These are phyloP conservation scores for Microstegium vimineum DNA, from an alignment of 176 grass and related monocot genomes.

Conservation along the genomic window DNA sequence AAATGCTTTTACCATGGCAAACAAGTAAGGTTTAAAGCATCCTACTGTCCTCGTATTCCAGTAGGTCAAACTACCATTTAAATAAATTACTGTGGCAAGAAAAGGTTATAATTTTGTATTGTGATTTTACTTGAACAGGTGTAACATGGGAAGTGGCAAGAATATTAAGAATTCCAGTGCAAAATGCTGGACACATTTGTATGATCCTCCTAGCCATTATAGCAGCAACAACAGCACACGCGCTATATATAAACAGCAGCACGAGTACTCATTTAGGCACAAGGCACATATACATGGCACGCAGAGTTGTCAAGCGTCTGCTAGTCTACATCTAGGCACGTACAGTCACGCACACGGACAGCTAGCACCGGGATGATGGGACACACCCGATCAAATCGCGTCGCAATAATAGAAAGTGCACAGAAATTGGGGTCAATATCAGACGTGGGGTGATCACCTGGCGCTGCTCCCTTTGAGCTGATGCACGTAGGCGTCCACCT, in stretches of 20 bases:
- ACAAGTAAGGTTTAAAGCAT: background rate
- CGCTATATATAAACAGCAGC: background rate
- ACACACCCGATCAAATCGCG: background rate
- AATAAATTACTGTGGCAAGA: background rate
- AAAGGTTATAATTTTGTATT: background rate
- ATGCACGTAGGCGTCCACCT: conserved; percentile 73
- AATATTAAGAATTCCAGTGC: background rate
- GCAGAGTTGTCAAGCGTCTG: background rate
- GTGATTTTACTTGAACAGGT: background rate
- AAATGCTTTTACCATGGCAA: background rate
- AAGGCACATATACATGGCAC: background rate
- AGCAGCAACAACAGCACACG: background rate
- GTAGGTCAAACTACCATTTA: background rate
- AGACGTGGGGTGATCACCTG: conserved; percentile 38
- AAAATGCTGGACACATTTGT: background rate
- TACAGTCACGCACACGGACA: background rate
- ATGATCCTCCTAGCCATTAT: background rate
- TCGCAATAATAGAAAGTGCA: background rate
- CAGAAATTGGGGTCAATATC: background rate
- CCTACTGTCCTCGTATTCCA: background rate
- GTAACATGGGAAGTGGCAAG: background rate
- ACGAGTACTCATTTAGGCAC: background rate
- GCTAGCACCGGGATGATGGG: background rate
- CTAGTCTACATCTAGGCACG: background rate
- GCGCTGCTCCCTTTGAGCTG: conserved; percentile 90